Base-by-base conservation (phyloP, 2,329 filamentous ascomycete species). In the Colletotrichum sp. region DNA sequence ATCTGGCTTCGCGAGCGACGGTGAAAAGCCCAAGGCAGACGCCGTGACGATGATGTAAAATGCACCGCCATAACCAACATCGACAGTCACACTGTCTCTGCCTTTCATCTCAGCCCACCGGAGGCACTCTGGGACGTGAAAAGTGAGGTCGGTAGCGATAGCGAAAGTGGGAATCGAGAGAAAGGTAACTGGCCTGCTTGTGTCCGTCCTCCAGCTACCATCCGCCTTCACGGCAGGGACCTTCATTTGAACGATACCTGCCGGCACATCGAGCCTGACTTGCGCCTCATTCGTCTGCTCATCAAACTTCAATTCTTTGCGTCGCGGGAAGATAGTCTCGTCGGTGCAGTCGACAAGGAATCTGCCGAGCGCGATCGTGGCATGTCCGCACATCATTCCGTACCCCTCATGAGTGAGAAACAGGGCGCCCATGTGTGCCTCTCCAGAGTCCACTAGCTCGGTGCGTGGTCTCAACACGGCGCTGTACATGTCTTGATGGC, bases 361-460 rank as follows among this genome's bases (percentile, higher is more conserved):
- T 5, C 86, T 82, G 3, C 87, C 87, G 15, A 90, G 78, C 0
- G 88, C 88, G 61, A 90, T 87, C 0, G 88, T 89, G 4, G 77
- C 77, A 13, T 78, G 71, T 32, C 77, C 77, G 65, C 75, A 77
- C 77, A 77, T 77, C 19, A 59, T 52, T 22, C 71, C 72, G 4
- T 77, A 78, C 5, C 77, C 77, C 2, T 75, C 71, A n/a, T 75
- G 68, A 19, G 71, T 74, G 25, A 78, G 63, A 13, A 75, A 78
- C 1, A 78, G 36, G 6, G 76, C 75, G 12, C 71, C 77, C 75
- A 78, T 78, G n/a, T 78, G 75, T 19, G 77, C 75, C 8, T 68
- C 25, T 5, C 63, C 64, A 1, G 68, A 28, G 19, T 71, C 48
- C 7, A 72, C 76, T 36, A 75, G 68, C 32, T 78, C 71, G 3